Evolutionary conservation across 208 protist genomes (phyloP).

Genomic region (Endotrypanum monterogeii): DNA sequence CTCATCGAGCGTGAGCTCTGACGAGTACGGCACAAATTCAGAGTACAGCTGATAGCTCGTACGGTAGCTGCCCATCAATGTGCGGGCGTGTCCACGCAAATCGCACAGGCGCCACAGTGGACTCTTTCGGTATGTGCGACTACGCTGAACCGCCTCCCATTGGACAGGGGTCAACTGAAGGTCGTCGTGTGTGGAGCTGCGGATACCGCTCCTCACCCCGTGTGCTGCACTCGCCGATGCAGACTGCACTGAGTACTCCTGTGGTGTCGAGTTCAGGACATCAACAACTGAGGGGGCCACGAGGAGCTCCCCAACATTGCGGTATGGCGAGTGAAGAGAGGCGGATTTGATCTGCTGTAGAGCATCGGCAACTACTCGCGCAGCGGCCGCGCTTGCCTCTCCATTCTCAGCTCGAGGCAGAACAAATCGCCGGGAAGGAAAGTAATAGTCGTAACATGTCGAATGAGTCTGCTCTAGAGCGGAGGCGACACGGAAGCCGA

Average conservation of each 20-base stretch:
- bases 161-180: slow-evolving; percentile 44
- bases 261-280: neutral
- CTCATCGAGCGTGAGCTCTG: slow-evolving; percentile 3
- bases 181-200: neutral
- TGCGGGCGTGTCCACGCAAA: slow-evolving; percentile 51
- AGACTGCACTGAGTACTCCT: neutral
- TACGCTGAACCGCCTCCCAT: slow-evolving; percentile 56
- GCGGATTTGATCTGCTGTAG: slow-evolving; percentile 2
- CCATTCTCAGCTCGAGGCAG: slow-evolving; percentile 1
- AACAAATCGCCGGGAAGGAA: neutral
- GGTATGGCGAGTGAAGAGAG: slow-evolving; percentile 11
- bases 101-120: slow-evolving; percentile 54
- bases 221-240: neutral
- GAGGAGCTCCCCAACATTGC: slow-evolving; percentile 18
- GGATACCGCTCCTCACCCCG: neutral
- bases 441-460: neutral
- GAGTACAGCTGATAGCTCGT: slow-evolving; percentile 74
- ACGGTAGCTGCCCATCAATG: slow-evolving; percentile 68
- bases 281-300: slow-evolving; percentile 7
- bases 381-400: slow-evolving; percentile 1
- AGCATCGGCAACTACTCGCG: slow-evolving; percentile 17
- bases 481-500: slow-evolving; percentile 37
- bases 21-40: slow-evolving; percentile 60
- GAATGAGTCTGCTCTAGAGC: neutral
- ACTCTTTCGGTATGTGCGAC: slow-evolving; percentile 50